Evolutionary conservation across 768 basidiomycete genomes (phyloP).

Genomic region (Nevesoporus exiguus): DNA sequence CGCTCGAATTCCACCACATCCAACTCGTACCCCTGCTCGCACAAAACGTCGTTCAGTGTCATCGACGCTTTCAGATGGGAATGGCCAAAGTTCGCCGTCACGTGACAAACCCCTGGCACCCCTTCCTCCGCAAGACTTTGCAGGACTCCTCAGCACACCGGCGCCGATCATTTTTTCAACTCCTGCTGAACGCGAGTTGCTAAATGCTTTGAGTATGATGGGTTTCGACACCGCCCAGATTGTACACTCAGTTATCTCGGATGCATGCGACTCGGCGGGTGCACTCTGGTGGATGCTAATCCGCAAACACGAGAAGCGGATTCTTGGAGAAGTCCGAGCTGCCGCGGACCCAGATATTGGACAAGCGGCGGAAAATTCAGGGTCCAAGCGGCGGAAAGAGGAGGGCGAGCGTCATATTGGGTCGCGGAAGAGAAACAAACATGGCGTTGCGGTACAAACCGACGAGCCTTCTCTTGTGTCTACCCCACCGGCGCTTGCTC

Average conservation of each 20-base stretch:
- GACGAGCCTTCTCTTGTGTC: constrained; percentile 33
- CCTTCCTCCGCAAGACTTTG: constrained; percentile 53
- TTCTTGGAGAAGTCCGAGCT: constrained; percentile 36
- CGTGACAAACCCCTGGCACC: constrained; percentile 43
- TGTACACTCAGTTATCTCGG: constrained; percentile 84
- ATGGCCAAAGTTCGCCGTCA: constrained; percentile 47
- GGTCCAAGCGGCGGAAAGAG: constrained; percentile 32
- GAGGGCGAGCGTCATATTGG: constrained; percentile 19
- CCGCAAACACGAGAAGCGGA: constrained; percentile 68
- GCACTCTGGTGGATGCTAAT: constrained; percentile 97
- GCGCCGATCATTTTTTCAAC: constrained; percentile 88
- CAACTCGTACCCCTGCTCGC: constrained; percentile 85
- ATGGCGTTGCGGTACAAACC: constrained; percentile 43
- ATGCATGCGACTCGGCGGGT: constrained; percentile 90
- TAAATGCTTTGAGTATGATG: constrained; percentile 68
- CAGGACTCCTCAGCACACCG: constrained; percentile 57
- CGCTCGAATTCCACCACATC: constrained; percentile 49
- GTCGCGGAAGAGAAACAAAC: constrained; percentile 26
- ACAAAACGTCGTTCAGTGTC: constrained; percentile 96
- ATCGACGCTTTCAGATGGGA: constrained; percentile 70
- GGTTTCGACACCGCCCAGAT: constrained; percentile 95
- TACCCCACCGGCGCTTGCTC: constrained; percentile 57
- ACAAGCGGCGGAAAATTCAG: constrained; percentile 16
- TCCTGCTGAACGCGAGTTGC: constrained; percentile 70
- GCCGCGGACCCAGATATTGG: constrained; percentile 17